Percentiles rank a stretch among this genome's conserved stretches.
These are phyloP conservation scores for Dimargaris cristalligena DNA, from an alignment of 192 early-diverging fungal genomes.

Conservation along the genomic window DNA sequence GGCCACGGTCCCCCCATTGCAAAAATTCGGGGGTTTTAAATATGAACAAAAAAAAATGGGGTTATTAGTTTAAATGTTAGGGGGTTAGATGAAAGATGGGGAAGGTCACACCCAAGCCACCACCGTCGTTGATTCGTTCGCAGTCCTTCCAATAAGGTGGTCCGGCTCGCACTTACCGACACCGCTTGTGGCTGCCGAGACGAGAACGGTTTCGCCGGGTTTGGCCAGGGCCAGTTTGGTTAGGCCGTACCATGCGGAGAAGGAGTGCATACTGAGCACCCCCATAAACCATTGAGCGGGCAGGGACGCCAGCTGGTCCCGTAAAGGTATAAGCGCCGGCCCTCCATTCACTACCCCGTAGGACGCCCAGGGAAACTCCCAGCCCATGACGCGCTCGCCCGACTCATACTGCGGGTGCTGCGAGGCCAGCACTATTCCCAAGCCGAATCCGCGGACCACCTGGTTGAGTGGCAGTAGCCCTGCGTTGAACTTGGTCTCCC, in stretches of 20 bases:
- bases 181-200: conserved; percentile 65
- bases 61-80: no score
- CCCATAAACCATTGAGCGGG: conserved; percentile 34
- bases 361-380: conserved; percentile 35
- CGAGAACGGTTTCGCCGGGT: conserved; percentile 62
- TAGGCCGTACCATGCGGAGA: conserved; percentile 59
- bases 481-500: conserved; percentile 21
- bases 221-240: conserved; percentile 50
- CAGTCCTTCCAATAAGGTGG: no score
- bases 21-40: no score
- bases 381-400: conserved; percentile 47
- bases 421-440: conserved; percentile 48
- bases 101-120: no score
- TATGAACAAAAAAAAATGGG: no score
- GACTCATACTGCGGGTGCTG: conserved; percentile 32
- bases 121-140: no score
- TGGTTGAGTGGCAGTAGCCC: conserved; percentile 25
- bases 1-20: no score
- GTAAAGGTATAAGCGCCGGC: conserved; percentile 14
- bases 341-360: conserved; percentile 27
- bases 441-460: conserved; percentile 38
- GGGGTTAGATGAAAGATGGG: no score
- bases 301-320: conserved; percentile 25
- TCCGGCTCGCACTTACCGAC: conserved; percentile 34
- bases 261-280: conserved; percentile 63